A percentile compares a stretch with the other conserved stretches of the same genome.
phyloP scores from a whole-genome alignment of 208 protist species.

The Leishmania guyanensis region DNA sequence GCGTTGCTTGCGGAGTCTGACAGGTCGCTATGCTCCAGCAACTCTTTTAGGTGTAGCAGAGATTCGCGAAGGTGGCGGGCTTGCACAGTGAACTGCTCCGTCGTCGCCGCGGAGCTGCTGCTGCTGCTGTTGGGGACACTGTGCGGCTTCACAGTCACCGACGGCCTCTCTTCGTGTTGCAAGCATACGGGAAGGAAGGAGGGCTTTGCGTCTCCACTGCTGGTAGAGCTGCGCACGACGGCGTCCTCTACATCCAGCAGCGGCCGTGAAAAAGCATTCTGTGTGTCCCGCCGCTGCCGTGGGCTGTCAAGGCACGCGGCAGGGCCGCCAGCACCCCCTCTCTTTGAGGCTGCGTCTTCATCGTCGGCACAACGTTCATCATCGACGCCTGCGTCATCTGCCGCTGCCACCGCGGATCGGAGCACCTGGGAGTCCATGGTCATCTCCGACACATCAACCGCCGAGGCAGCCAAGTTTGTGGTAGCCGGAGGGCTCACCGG shows the following conservation, averaged over 20 bases:
- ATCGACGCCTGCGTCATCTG: neutral
- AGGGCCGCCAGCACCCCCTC: neutral
- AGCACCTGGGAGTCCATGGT: constrained; percentile 36
- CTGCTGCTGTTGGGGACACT: neutral
- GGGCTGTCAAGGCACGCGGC: constrained; percentile 25
- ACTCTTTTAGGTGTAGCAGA: constrained; percentile 41
- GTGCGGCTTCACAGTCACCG: neutral
- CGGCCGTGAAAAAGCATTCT: no score
- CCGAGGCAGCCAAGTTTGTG: constrained; percentile 17
- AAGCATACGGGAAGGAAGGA: neutral
- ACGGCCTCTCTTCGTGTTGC: neutral
- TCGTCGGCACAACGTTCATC: neutral
- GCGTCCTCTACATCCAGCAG: constrained; percentile 13
- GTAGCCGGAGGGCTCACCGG: neutral
- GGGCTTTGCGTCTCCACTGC: neutral
- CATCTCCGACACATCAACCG: constrained; percentile 66
- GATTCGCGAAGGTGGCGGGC: constrained; percentile 47
- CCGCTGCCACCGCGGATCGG: constrained; percentile 8
- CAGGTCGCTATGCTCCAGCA: constrained; percentile 41
- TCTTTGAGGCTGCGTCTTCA: neutral
- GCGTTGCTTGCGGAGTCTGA: neutral
- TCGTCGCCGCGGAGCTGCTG: neutral
- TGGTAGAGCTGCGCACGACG: constrained; percentile 17
- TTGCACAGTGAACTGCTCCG: constrained; percentile 31
- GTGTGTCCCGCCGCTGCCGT: constrained; percentile 13